Evolutionary conservation across 176 grass and related monocot species (phyloP).

Genomic region (Bonia amplexicaulis): DNA sequence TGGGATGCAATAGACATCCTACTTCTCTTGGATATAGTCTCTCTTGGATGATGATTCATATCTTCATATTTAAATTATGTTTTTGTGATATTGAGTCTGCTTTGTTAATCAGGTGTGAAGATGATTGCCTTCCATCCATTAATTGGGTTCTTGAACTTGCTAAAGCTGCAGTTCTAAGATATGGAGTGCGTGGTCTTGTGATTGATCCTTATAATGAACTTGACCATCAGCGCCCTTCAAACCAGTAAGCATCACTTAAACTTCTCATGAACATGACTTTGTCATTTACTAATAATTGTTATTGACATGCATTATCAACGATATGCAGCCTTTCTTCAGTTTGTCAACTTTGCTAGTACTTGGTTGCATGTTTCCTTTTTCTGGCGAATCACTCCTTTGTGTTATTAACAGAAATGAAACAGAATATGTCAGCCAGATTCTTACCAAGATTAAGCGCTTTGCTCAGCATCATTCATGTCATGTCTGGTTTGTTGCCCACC

Average conservation of each 20-base stretch:
- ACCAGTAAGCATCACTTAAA: conserved; percentile 49
- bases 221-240: conserved; percentile 77
- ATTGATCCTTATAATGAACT: conserved; percentile 99
- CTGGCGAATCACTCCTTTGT: conserved; percentile 11
- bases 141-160: conserved; percentile 86
- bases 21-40: background rate
- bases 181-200: conserved; percentile 85
- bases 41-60: background rate
- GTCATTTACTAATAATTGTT: background rate
- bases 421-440: conserved; percentile 94
- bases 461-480: conserved; percentile 93
- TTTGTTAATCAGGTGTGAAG: conserved; percentile 62
- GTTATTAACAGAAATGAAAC: conserved; percentile 73
- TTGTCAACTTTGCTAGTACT: background rate
- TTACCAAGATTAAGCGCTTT: conserved; percentile 91
- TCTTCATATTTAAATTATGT: background rate
- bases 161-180: conserved; percentile 81
- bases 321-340: background rate
- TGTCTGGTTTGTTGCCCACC: conserved; percentile 99
- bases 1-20: background rate
- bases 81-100: background rate
- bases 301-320: background rate
- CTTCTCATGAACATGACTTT: background rate
- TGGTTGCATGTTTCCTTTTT: background rate
- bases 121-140: conserved; percentile 78